Base-by-base conservation (phyloP, 225 moss, liverwort and hornwort species). In the Pseudoscleropodium purum region DNA sequence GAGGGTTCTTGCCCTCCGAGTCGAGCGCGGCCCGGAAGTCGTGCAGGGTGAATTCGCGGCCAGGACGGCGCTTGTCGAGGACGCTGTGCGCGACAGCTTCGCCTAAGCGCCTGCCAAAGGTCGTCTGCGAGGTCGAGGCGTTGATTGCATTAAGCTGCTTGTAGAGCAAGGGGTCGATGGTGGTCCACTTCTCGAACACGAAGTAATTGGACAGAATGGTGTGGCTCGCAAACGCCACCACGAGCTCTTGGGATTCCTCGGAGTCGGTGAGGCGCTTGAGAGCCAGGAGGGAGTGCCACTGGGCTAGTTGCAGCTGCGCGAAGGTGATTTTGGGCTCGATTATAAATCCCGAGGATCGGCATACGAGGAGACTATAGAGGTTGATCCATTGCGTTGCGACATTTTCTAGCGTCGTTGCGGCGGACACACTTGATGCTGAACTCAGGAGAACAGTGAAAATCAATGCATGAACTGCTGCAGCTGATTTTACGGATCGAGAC, bases 281-380 rank as follows among this genome's bases (percentile, higher is more conserved):
- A 26, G 91, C 91, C 15, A 91, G 79, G 15, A 91, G 89, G 34
- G 91, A 89, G 69, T 91, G 89, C 91, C 89, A 89, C 47, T 87
- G 87, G 11, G 91, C 87, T 15, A 89, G 87, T 47, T 89, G 89
- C 37, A 87, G 61, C 41, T 91, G 89, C 27, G 43, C 78, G 15
- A 66, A 57, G 73, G 85, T 27, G 65, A 64, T 45, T 52, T 36
- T 64, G 52, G 79, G 5, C 30, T 90, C 90, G 18, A 12, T 0
- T 16, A 19, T 0, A 33, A 13, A 0, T 60, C 87, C 79, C 9
- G 87, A 16, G 39, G 78, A 11, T 45, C 25, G 36, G n/a, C 84
- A 90, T 25, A 8, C 3, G 34, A 90, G 3, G 31, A 64, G 7
- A 45, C 18, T 70, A 64, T 60, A 74, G n/a, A 88, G 81, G 31